Evolutionary conservation across 2,329 filamentous ascomycete genomes (phyloP).

Genomic region (Fusarium bactridioides): DNA sequence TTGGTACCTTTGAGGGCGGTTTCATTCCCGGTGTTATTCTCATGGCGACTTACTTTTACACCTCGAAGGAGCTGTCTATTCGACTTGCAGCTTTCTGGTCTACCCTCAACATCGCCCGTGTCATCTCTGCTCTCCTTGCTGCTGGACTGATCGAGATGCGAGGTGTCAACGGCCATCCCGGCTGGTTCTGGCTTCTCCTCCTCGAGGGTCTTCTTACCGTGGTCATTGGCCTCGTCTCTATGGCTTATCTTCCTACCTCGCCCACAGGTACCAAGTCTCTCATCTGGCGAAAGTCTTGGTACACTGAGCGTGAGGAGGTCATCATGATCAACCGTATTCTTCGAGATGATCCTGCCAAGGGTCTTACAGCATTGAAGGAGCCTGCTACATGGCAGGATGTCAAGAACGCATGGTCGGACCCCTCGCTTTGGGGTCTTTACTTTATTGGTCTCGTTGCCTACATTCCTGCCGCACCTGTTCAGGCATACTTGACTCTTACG

Average conservation of each 20-base stretch:
- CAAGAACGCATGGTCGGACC: constrained; percentile 54
- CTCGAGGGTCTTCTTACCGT: constrained; percentile 56
- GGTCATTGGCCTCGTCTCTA: constrained; percentile 61
- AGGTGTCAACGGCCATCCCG: constrained; percentile 55
- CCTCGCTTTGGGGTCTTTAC: constrained; percentile 59
- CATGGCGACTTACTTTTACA: constrained; percentile 79
- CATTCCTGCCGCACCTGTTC: constrained; percentile 58
- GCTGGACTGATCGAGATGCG: constrained; percentile 59
- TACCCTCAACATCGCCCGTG: constrained; percentile 53
- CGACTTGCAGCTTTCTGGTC: constrained; percentile 76
- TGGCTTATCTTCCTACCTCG: constrained; percentile 68
- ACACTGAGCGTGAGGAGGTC: constrained; percentile 71
- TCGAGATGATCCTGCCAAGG: constrained; percentile 63
- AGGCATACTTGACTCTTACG: constrained; percentile 62
- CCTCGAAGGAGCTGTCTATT: constrained; percentile 69
- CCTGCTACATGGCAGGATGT: constrained; percentile 53
- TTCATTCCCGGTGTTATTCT: constrained; percentile 69
- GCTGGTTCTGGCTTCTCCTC: constrained; percentile 64
- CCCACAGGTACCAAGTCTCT: constrained; percentile 70
- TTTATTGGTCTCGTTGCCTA: constrained; percentile 58
- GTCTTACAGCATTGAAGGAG: constrained; percentile 55
- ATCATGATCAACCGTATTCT: constrained; percentile 72
- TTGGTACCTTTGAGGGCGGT: constrained; percentile 63
- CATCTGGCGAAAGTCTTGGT: constrained; percentile 71
- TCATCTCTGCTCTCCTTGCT: constrained; percentile 58